Evolutionary conservation across 176 grass and related monocot genomes (phyloP), one percentile per base, ranked within the genome.

Genomic region (Cymbopogon citratus): DNA sequence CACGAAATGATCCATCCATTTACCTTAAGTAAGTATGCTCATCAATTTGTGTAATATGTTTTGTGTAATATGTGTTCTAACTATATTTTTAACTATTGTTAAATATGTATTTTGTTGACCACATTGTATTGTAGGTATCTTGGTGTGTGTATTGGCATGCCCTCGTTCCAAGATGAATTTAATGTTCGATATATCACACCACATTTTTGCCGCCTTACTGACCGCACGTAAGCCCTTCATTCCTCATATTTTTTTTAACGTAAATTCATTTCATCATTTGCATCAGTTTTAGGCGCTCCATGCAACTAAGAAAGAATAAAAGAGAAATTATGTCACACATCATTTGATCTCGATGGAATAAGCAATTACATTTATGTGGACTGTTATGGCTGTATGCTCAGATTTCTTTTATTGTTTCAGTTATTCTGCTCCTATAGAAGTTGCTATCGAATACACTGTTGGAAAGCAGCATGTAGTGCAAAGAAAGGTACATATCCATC

Each of bases 121-220:
- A 52, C 18, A 52, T 52, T 33, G 31, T 33, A 33, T 33, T 52
- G 52, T 0, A 52, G 18, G 49, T 52, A 52, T 52, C 16, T 19
- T 52, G 49, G 5, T 52, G 49, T 52, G 49, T 10, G 3, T n/a
- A 23, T 98, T 74, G 92, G 85, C 1, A 48, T n/a, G 46, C 92
- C 95, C 31, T 63, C 73, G 3, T 29, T 90, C n/a, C n/a, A n/a
- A 24, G 21, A 56, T 10, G 64, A 4, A 5, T 81, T 49, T 34
- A 77, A 65, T 35, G 23, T 21, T 19, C 66, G 86, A 56, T 29
- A 44, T 7, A 77, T 93, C 62, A 91, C 77, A 3, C 95, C 95
- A 2, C 88, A 98, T 45, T 81, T 89, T 67, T 98, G 92, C 69
- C 90, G 95, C 45, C 92, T 98, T 56, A 93, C 95, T 31, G 95